A percentile compares a stretch with the other conserved stretches of the same genome.
phyloP scores from a whole-genome alignment of 169 alveolate genomes.

The Babesia gibsoni region DNA sequence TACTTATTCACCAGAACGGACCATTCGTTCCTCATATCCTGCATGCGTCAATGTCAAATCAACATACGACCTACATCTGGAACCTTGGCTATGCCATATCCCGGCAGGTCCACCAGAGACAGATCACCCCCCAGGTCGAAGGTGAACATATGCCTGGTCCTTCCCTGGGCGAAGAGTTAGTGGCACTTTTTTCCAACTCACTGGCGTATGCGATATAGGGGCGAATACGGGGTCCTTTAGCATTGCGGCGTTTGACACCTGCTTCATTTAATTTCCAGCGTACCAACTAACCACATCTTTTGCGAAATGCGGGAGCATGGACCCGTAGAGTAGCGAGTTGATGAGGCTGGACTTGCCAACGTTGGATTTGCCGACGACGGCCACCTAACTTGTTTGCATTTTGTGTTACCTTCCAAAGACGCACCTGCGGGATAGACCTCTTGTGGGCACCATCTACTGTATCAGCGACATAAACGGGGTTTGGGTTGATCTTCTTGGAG shows the following conservation, averaged over 20 bases:
- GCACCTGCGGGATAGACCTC: constrained; percentile 76
- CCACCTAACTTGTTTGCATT: constrained; percentile 68
- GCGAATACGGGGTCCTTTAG: constrained; percentile 67
- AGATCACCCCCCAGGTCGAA: constrained; percentile 75
- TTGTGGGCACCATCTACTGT: constrained; percentile 77
- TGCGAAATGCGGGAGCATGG: constrained; percentile 70
- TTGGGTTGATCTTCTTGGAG: constrained; percentile 71
- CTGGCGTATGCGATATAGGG: constrained; percentile 79
- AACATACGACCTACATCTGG: constrained; percentile 44
- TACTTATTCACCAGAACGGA: constrained; percentile 72
- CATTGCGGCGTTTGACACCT: constrained; percentile 62
- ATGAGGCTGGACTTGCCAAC: constrained; percentile 91
- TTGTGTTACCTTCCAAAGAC: background rate
- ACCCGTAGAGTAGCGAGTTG: constrained; percentile 81
- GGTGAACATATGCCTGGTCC: constrained; percentile 82
- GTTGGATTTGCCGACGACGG: constrained; percentile 89
- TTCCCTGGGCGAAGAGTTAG: constrained; percentile 63
- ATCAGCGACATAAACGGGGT: constrained; percentile 83
- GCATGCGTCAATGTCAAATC: background rate
- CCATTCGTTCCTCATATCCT: constrained; percentile 71
- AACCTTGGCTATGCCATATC: constrained; percentile 83
- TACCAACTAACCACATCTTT: constrained; percentile 42
- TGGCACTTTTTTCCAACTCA: constrained; percentile 4
- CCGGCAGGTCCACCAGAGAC: constrained; percentile 84
- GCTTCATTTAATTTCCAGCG: background rate